phyloP scores from a whole-genome alignment of 139 green algal species.

The Nannochloris sp. region DNA sequence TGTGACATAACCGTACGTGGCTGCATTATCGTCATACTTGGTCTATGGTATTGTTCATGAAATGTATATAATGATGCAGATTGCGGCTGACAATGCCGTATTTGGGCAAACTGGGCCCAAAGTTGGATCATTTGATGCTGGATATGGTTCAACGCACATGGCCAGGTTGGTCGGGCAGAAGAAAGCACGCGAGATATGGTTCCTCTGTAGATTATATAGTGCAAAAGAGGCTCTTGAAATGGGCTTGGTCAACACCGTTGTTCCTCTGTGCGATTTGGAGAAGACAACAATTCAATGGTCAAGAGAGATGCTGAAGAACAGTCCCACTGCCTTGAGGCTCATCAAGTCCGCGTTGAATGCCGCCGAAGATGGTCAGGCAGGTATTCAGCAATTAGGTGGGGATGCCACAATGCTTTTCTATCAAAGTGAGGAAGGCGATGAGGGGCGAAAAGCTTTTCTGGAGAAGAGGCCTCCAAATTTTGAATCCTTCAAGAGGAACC shows the following conservation, averaged over 20 bases:
- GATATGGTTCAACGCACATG: constrained; percentile 92
- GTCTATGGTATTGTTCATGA: neutral
- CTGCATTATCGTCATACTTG: neutral
- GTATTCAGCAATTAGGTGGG: constrained; percentile 86
- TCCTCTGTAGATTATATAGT: constrained; percentile 83
- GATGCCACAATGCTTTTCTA: constrained; percentile 97
- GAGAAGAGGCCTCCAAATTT: constrained; percentile 87
- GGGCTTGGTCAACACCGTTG: constrained; percentile 95
- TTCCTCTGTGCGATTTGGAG: constrained; percentile 82
- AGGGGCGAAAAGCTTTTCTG: constrained; percentile 79
- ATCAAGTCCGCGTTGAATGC: constrained; percentile 92
- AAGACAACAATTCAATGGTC: constrained; percentile 84
- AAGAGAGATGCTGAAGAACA: constrained; percentile 91
- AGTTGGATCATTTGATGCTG: constrained; percentile 92
- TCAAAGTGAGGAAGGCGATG: constrained; percentile 80
- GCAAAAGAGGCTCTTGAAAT: constrained; percentile 82
- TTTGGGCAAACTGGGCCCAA: constrained; percentile 98
- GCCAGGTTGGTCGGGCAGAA: constrained; percentile 88
- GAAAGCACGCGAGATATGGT: constrained; percentile 96
- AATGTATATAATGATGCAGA: constrained; percentile 31
- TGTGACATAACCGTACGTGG: constrained; percentile 84
- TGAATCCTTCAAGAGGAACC: constrained; percentile 73
- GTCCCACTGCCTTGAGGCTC: constrained; percentile 83
- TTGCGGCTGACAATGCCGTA: constrained; percentile 94
- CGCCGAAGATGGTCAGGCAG: constrained; percentile 88